Evolutionary conservation across 2,329 filamentous ascomycete genomes (phyloP), one percentile per base, ranked within the genome.

Genomic region (Talaromyces rugulosus): DNA sequence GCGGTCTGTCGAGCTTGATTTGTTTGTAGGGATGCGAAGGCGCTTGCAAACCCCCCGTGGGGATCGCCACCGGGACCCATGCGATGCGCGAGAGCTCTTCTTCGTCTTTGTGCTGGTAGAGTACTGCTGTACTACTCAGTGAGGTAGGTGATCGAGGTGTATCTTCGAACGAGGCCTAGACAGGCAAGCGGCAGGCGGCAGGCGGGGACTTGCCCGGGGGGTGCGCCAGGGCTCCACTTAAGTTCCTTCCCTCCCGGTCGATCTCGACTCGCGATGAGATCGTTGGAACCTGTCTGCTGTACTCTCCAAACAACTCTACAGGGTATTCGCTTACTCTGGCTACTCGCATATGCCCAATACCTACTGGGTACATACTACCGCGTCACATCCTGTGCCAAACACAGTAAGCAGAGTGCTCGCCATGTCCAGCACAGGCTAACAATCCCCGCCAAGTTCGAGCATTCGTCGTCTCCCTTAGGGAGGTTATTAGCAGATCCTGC

Each of bases 21-120:
- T n/a, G 63, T 65, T 18, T 63, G 59, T 28, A 73, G 64, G 23
- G 59, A 58, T 28, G 63, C 61, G 55, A 73, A 74, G n/a, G 63
- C 62, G 50, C 16, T 53, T 53, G 28, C 12, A 31, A 53, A 53
- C 12, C 16, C 7, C 50, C 18, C 28, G 30, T 51, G 44, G 16
- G 16, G 16, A 40, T 40, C 36, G 36, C 36, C 36, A 40, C 36
- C 5, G 36, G 36, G 36, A 40, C 1, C n/a, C 36, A 40, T 40
- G 5, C 36, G 36, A 7, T 6, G 12, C 5, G 31, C 5, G 8
- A 7, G 31, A 23, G 23, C 2, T 23, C 23, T 23, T 23, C 2
- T 33, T 33, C 31, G 31, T 33, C 8, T 33, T 9, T 36, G 14
- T 36, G 34, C 33, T 11, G 33, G 33, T 9, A 36, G 34, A 36